Evolutionary conservation across 2,329 filamentous ascomycete genomes (phyloP).

Genomic region (Cercospora brassicicola): DNA sequence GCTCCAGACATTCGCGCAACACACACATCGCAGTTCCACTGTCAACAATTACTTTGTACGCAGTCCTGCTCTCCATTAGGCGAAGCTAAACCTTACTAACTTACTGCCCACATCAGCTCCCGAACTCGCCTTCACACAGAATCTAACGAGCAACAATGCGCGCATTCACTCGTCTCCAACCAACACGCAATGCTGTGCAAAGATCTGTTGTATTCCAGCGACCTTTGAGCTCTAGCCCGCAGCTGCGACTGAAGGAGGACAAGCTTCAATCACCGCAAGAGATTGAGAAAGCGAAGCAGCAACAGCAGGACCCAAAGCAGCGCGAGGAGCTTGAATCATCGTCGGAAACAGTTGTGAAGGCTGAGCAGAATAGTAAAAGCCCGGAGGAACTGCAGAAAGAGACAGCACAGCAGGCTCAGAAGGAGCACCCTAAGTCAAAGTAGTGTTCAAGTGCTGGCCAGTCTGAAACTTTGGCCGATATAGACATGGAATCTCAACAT

Average conservation of each 20-base stretch:
- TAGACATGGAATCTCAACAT: neutral
- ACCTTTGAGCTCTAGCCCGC: slow-evolving; percentile 37
- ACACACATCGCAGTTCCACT: neutral
- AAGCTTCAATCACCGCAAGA: slow-evolving; percentile 41
- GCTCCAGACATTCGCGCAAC: neutral
- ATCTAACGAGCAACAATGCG: neutral
- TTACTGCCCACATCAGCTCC: neutral
- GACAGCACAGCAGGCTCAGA: slow-evolving; percentile 44
- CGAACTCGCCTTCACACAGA: neutral
- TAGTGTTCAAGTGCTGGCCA: slow-evolving; percentile 19
- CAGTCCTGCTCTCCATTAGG: neutral
- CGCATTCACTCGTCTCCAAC: neutral
- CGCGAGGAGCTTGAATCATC: slow-evolving; percentile 45
- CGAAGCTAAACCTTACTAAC: neutral
- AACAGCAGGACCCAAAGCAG: slow-evolving; percentile 45
- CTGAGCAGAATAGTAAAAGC: slow-evolving; percentile 46
- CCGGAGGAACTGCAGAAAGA: slow-evolving; percentile 50
- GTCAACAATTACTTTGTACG: neutral
- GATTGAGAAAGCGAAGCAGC: slow-evolving; percentile 47
- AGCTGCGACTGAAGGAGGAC: slow-evolving; percentile 45
- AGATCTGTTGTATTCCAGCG: slow-evolving; percentile 8
- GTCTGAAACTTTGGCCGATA: slow-evolving; percentile 10
- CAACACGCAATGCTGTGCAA: neutral
- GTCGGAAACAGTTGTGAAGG: slow-evolving; percentile 45
- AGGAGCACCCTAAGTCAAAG: slow-evolving; percentile 34